Conservation (phyloP, 495 filamentous ascomycete species). For the Neurospora sp. region DNA sequence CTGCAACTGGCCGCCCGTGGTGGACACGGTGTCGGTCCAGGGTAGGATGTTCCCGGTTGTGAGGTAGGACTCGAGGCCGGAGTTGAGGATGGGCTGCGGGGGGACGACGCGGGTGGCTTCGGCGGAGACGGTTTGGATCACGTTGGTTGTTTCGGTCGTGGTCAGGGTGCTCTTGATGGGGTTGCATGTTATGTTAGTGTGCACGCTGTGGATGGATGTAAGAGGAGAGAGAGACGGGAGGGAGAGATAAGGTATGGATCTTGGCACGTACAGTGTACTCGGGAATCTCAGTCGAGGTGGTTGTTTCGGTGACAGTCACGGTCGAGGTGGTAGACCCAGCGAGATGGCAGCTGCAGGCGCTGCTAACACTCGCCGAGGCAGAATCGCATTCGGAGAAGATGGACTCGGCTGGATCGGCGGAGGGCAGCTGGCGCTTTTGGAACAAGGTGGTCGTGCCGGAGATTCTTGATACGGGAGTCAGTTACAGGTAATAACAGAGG, state of each 20-base stretch:
- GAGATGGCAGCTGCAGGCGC: constrained; percentile 15
- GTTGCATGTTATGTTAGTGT: background rate
- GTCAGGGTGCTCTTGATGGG: background rate
- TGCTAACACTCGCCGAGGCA: constrained; percentile 9
- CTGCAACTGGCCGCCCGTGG: constrained; percentile 7
- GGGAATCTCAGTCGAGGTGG: constrained; percentile 5
- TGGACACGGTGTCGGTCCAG: constrained; percentile 1
- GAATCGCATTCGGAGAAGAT: constrained; percentile 8
- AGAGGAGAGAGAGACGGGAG: background rate
- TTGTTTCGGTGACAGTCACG: constrained; percentile 5
- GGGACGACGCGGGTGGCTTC: constrained; percentile 3
- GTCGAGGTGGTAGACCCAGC: constrained; percentile 7
- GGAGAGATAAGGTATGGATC: too few species aligned
- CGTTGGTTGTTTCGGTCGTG: constrained; percentile 5
- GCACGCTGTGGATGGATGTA: background rate
- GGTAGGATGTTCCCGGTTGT: constrained; percentile 9
- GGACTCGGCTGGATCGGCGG: background rate
- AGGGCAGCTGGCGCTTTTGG: constrained; percentile 3
- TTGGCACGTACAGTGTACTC: background rate
- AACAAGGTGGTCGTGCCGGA: constrained; percentile 4
- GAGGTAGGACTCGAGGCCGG: constrained; percentile 5
- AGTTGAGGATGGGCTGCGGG: constrained; percentile 8
- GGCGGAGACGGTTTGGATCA: constrained; percentile 4
- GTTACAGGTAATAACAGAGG: background rate
- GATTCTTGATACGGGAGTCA: background rate